Percentiles rank a stretch among this genome's conserved stretches.
Evolutionary conservation across 2,329 filamentous ascomycete genomes (phyloP).

Genomic region (Beauveria scarabaeidicola): DNA sequence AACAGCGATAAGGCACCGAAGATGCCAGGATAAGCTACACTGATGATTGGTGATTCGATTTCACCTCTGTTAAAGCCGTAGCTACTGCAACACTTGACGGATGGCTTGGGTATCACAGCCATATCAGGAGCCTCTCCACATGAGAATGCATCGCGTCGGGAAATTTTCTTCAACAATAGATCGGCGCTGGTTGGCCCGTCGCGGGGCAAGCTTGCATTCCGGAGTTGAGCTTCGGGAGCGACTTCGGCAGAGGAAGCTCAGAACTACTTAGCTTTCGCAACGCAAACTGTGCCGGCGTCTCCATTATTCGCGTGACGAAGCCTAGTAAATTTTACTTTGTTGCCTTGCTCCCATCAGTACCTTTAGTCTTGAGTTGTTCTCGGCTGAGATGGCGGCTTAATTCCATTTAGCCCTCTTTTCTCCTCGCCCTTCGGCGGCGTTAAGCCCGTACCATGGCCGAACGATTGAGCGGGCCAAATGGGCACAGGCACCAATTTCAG

Average conservation of each 20-base stretch:
- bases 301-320: not conserved
- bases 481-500: not conserved
- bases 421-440: not conserved
- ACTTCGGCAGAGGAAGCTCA: not conserved
- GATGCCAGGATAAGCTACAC: no score
- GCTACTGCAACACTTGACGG: no score
- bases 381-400: not conserved
- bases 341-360: not conserved
- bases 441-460: not conserved
- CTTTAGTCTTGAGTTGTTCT: not conserved
- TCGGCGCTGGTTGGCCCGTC: not conserved
- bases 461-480: not conserved
- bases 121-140: not conserved
- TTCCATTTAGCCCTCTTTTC: conserved; percentile 4
- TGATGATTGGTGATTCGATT: no score
- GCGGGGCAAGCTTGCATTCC: not conserved
- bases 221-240: not conserved
- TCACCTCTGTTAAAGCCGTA: no score
- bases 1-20: not conserved
- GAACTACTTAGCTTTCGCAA: not conserved
- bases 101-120: no score
- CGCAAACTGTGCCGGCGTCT: not conserved
- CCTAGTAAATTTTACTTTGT: no score
- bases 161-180: not conserved
- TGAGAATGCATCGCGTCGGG: not conserved